Evolutionary conservation across 352 stramenopile genomes (phyloP).

Genomic region (Globisporangium cylindrosporum): DNA sequence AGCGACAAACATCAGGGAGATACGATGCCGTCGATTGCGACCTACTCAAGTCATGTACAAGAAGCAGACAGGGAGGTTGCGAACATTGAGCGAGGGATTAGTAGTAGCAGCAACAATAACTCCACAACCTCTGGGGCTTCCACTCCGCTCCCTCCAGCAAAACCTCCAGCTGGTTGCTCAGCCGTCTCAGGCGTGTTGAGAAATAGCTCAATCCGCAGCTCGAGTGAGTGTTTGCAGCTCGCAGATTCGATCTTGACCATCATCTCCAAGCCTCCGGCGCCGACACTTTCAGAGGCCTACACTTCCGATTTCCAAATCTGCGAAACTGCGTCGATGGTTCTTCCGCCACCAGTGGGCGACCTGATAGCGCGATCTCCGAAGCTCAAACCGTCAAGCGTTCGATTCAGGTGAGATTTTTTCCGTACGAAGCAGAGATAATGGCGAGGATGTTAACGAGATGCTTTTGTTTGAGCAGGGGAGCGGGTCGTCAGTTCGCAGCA

Average conservation of each 20-base stretch:
- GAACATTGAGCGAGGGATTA: neutral
- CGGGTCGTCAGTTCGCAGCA: constrained; percentile 52
- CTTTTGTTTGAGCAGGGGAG: constrained; percentile 27
- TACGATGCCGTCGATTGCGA: constrained; percentile 7
- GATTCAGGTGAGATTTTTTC: constrained; percentile 36
- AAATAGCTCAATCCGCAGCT: neutral
- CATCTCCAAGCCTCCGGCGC: constrained; percentile 20
- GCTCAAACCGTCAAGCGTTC: constrained; percentile 31
- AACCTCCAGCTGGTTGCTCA: neutral
- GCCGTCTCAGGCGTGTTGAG: neutral
- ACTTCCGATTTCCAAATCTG: neutral
- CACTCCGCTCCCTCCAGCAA: neutral
- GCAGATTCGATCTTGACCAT: constrained; percentile 12
- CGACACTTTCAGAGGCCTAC: constrained; percentile 23
- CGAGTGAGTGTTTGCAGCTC: constrained; percentile 2
- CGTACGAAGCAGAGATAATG: neutral
- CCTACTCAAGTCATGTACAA: neutral
- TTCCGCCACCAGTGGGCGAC: constrained; percentile 42
- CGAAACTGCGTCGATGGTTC: constrained; percentile 27
- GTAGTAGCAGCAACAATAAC: constrained; percentile 9
- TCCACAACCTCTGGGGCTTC: neutral
- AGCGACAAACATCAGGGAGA: neutral
- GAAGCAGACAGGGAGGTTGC: constrained; percentile 7
- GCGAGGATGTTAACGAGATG: neutral
- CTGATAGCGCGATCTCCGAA: constrained; percentile 43